Evolutionary conservation across 768 basidiomycete genomes (phyloP).

Genomic region (Termitomyces sp.): DNA sequence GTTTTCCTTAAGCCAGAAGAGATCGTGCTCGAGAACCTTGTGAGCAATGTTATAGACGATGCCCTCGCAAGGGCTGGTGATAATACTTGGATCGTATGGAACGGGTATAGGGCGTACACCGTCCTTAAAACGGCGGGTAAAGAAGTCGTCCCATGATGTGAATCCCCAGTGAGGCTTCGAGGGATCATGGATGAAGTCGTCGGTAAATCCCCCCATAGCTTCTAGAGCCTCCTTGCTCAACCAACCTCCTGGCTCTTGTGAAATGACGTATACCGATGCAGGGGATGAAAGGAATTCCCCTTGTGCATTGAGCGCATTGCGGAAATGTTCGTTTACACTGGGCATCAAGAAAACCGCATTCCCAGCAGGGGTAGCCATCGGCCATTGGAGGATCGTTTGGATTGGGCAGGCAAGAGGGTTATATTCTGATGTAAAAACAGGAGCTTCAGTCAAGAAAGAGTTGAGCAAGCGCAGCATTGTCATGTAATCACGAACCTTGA

Average conservation of each 20-base stretch:
- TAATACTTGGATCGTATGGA: constrained; percentile 19
- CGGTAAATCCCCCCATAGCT: constrained; percentile 6
- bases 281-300: constrained; percentile 37
- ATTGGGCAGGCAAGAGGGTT: constrained; percentile 42
- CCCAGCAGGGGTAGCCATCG: constrained; percentile 29
- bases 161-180: constrained; percentile 6
- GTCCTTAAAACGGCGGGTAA: constrained; percentile 19
- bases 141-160: constrained; percentile 22
- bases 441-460: constrained; percentile 34
- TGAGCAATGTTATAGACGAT: constrained; percentile 34
- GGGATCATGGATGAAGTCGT: constrained; percentile 4
- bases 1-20: constrained; percentile 50
- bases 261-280: constrained; percentile 3
- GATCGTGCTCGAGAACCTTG: constrained; percentile 30
- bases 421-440: constrained; percentile 29
- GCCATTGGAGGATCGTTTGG: constrained; percentile 36
- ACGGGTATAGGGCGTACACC: constrained; percentile 29
- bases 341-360: constrained; percentile 30
- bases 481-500: constrained; percentile 34
- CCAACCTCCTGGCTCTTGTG: constrained; percentile 42
- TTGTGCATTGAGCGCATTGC: constrained; percentile 48
- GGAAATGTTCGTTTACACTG: constrained; percentile 40
- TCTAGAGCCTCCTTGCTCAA: constrained; percentile 23
- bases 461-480: constrained; percentile 37
- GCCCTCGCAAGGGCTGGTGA: constrained; percentile 46